Conservation (phyloP, 2,329 filamentous ascomycete genomes). For the Eurotiales sp. region DNA sequence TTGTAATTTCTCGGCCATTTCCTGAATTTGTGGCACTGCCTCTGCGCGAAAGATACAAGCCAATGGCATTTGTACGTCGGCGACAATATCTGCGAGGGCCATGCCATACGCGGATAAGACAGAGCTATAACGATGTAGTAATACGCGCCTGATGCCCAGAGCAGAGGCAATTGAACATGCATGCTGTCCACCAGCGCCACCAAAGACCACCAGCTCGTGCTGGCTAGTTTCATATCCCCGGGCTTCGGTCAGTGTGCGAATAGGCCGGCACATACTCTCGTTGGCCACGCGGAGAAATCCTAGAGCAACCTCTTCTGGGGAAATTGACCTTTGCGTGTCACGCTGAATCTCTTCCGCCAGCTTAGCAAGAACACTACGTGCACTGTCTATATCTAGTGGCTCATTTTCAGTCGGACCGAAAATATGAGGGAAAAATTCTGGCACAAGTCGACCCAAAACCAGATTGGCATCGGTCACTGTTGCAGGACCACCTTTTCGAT, state of each 20-base stretch:
- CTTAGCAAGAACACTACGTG: slow-evolving; percentile 65
- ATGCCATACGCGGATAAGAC: neutral
- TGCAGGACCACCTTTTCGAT: neutral
- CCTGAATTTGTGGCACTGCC: slow-evolving; percentile 64
- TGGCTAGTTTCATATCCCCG: neutral
- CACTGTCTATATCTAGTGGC: slow-evolving; percentile 68
- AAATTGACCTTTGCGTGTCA: slow-evolving; percentile 40
- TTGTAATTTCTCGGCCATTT: slow-evolving; percentile 55
- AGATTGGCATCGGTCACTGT: slow-evolving; percentile 2
- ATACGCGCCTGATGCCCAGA: slow-evolving; percentile 77
- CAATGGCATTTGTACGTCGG: neutral
- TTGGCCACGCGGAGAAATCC: slow-evolving; percentile 81
- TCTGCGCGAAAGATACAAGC: slow-evolving; percentile 45
- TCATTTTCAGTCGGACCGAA: slow-evolving; percentile 82
- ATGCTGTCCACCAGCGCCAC: slow-evolving; percentile 65
- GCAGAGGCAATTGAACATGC: slow-evolving; percentile 86
- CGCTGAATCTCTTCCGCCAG: slow-evolving; percentile 70
- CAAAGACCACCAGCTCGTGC: neutral
- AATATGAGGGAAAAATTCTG: slow-evolving; percentile 69
- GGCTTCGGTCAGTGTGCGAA: slow-evolving; percentile 66
- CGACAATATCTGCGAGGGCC: neutral
- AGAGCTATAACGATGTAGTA: slow-evolving; percentile 89
- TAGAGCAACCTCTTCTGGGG: neutral
- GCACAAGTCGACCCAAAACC: neutral
- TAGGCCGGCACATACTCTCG: slow-evolving; percentile 84